phyloP scores from a whole-genome alignment of 805 yeast species.

The Candida caryicola region DNA sequence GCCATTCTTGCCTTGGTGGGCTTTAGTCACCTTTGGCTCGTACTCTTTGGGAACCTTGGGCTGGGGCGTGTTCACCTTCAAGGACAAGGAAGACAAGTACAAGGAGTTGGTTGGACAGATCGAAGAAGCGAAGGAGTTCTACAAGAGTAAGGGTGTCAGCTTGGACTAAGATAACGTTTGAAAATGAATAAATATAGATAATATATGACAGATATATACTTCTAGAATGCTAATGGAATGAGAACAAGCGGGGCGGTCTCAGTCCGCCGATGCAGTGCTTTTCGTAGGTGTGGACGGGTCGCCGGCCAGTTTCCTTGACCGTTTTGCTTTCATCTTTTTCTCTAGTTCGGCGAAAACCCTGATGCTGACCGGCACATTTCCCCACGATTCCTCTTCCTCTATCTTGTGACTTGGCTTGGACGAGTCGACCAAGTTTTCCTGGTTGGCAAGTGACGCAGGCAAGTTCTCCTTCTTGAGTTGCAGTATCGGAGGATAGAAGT shows the following conservation, averaged over 20 bases:
- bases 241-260: too few species aligned
- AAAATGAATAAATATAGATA: background rate
- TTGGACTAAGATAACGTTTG: conserved; percentile 30
- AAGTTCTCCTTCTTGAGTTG: conserved; percentile 30
- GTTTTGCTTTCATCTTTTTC: conserved; percentile 50
- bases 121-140: conserved; percentile 59
- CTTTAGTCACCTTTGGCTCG: conserved; percentile 62
- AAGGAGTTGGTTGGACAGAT: conserved; percentile 56
- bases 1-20: conserved; percentile 73
- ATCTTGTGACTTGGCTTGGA: conserved; percentile 10
- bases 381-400: conserved; percentile 34
- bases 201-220: too few species aligned
- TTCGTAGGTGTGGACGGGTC: too few species aligned
- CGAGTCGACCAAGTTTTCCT: conserved; percentile 9
- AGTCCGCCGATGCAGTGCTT: too few species aligned
- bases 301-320: conserved; percentile 7
- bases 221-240: too few species aligned
- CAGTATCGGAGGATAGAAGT: conserved; percentile 40
- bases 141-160: conserved; percentile 54
- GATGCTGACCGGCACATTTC: conserved; percentile 67
- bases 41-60: conserved; percentile 68
- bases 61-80: conserved; percentile 64
- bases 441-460: conserved; percentile 33
- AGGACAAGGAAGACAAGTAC: conserved; percentile 68
- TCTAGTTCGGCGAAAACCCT: conserved; percentile 84